phyloP scores from a whole-genome alignment of 2,329 filamentous ascomycete species.

The Orbilia blumenaviensis region DNA sequence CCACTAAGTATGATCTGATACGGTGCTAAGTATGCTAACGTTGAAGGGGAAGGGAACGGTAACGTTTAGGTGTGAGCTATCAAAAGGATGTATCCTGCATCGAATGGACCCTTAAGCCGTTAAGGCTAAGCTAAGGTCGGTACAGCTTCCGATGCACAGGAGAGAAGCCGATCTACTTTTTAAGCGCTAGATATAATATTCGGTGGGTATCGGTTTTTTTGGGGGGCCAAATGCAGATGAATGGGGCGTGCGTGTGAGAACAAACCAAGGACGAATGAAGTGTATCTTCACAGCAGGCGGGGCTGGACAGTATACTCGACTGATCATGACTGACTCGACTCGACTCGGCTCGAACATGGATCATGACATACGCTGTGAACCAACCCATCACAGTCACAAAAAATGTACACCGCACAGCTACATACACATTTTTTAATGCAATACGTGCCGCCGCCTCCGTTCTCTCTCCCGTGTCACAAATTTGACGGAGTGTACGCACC shows the following conservation, averaged over 20 bases:
- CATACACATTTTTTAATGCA: too few species aligned
- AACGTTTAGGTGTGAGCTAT: neutral
- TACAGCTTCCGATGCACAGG: slow-evolving; percentile 29
- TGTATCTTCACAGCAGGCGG: neutral
- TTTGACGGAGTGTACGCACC: neutral
- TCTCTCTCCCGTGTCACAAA: too few species aligned
- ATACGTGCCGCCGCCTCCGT: too few species aligned
- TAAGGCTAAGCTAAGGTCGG: slow-evolving; percentile 26
- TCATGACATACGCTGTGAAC: neutral
- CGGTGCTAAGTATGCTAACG: too few species aligned
- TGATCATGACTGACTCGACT: neutral
- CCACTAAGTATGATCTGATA: neutral
- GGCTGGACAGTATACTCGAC: too few species aligned
- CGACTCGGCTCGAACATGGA: too few species aligned
- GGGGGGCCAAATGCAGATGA: too few species aligned
- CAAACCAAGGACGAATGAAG: too few species aligned
- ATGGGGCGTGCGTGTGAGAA: too few species aligned
- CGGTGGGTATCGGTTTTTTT: too few species aligned
- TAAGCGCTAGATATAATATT: too few species aligned
- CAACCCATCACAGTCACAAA: neutral
- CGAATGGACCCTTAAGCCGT: slow-evolving; percentile 1
- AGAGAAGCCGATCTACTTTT: slow-evolving; percentile 17
- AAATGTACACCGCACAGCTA: neutral
- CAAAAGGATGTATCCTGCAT: neutral
- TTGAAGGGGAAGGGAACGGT: too few species aligned